These are phyloP conservation scores for Alternaria sp. DNA, from an alignment of 2,329 filamentous ascomycete species.

Conservation along the genomic window DNA sequence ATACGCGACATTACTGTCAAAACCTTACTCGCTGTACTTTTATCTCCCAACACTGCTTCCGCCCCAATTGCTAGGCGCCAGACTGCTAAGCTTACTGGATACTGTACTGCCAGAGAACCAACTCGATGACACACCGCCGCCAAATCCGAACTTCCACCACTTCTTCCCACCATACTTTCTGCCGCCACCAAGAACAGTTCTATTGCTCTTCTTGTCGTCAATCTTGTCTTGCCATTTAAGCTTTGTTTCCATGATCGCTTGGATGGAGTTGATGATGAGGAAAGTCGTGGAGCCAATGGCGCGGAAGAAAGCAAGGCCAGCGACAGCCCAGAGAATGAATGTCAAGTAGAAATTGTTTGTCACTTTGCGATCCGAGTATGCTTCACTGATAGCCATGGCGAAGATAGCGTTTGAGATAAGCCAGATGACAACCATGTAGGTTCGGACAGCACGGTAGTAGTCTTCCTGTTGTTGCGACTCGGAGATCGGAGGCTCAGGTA, in stretches of 20 bases:
- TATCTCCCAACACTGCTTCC: constrained; percentile 39
- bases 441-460: constrained; percentile 96
- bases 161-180: constrained; percentile 23
- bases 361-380: constrained; percentile 76
- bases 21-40: constrained; percentile 3
- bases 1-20: constrained; percentile 1
- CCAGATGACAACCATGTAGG: constrained; percentile 97
- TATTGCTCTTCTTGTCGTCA: constrained; percentile 38
- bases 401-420: constrained; percentile 91
- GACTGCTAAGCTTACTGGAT: constrained; percentile 49
- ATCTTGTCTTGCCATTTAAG: constrained; percentile 63
- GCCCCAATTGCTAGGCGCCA: constrained; percentile 44
- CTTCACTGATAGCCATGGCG: constrained; percentile 90
- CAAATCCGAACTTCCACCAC: constrained; percentile 39
- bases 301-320: constrained; percentile 84
- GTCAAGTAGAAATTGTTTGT: constrained; percentile 88
- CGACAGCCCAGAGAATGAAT: constrained; percentile 93
- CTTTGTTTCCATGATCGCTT: constrained; percentile 85
- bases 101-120: constrained; percentile 50
- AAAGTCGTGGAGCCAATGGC: constrained; percentile 84
- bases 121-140: constrained; percentile 40
- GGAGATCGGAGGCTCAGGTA: constrained; percentile 66
- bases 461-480: constrained; percentile 94
- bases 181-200: constrained; percentile 40
- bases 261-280: constrained; percentile 82